These are phyloP conservation scores for Adansonia madagascariensis DNA, from an alignment of 441 rosid species.

Conservation along the genomic window DNA sequence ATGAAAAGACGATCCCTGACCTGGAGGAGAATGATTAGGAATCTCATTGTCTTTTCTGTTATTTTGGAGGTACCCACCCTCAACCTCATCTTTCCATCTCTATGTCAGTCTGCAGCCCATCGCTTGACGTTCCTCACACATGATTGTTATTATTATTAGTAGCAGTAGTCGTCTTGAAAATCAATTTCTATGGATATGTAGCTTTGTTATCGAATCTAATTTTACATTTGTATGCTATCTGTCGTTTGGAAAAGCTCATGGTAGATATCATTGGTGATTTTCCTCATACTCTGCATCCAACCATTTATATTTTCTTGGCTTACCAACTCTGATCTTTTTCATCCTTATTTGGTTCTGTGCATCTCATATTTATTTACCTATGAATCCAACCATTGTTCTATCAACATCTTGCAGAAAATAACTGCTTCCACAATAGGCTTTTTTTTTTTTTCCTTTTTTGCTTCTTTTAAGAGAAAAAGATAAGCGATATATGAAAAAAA, in stretches of 20 bases:
- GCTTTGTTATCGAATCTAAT: neutral
- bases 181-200: neutral
- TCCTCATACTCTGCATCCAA: neutral
- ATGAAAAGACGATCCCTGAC: slow-evolving; percentile 38
- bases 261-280: neutral
- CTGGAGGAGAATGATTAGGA: neutral
- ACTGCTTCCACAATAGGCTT: neutral
- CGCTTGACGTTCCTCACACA: neutral
- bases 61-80: neutral
- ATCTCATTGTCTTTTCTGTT: slow-evolving; percentile 44
- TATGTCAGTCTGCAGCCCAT: neutral
- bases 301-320: neutral
- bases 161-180: neutral
- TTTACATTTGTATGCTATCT: neutral
- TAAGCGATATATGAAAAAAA: neutral
- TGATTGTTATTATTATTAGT: neutral
- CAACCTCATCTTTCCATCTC: neutral
- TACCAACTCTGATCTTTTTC: neutral
- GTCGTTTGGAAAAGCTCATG: neutral
- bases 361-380: neutral
- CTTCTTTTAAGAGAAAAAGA: neutral
- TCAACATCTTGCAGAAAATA: neutral
- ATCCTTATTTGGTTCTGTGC: neutral
- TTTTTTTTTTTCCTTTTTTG: neutral
- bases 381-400: neutral